Evolutionary conservation across 306 rosid species (phyloP), one percentile per base, ranked within the genome.

Genomic region (Cyclanthera cordifolia): DNA sequence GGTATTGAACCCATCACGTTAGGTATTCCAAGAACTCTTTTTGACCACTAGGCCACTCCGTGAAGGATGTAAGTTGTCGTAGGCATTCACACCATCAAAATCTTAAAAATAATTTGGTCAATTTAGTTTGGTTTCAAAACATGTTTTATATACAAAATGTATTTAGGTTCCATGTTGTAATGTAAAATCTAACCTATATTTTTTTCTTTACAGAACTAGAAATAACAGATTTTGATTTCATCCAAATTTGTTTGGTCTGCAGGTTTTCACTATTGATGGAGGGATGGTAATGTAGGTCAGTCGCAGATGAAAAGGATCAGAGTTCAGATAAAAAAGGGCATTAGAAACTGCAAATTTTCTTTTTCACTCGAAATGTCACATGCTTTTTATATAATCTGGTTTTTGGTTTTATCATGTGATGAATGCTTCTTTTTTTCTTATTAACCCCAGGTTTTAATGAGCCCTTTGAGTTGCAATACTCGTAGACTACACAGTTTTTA

Each of bases 221-320:
- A 16, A 8, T 32, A 15, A 6, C 17, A 17, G 1, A 37, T 37
- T 14, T 21, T 41, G 32, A 41, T 63, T 21, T 65, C 3, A 21
- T 24, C 54, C 14, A 65, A 41, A 32, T 8, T 39, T 47, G 41
- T 27, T 16, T 74, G 61, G 14, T 52, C 68, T 75, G 73, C 81
- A 93, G 98, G 98, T 92, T 28, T 67, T 87, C 28, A 87, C 93
- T 75, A 89, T 92, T 70, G 96, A 92, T 78, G 98, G 98, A 73
- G 98, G 98, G 28, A 87, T 92, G 91, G 96, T 85, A 68, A 89
- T 87, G 96, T 92, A 85, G 80, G 69, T 61, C 54, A 78, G 63
- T 67, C 1, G 3, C 37, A 0, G 37, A 32, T 4, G 37, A 32
- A 32, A 32, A 32, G 37, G 37, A 32, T 32, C 37, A 32, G 37